Evolutionary conservation across 306 rosid genomes (phyloP).

Genomic region (Fragaria ananassa): DNA sequence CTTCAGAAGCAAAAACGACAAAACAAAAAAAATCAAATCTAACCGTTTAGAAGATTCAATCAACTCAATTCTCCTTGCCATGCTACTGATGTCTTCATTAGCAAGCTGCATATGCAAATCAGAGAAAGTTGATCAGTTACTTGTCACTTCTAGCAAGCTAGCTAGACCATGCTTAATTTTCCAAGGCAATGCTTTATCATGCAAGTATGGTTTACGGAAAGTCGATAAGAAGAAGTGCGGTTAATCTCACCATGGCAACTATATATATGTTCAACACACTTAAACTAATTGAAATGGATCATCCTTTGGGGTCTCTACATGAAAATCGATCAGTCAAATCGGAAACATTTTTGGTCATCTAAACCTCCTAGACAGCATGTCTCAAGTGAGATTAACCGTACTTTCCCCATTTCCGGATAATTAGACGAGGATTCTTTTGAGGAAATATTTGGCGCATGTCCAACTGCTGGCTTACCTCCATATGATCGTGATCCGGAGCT

Average conservation of each 20-base stretch:
- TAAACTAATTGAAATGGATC: neutral
- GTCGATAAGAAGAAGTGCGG: too few relatives aligned
- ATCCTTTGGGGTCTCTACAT: neutral
- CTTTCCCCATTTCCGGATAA: neutral
- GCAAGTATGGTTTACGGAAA: too few relatives aligned
- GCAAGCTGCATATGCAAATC: constrained; percentile 36
- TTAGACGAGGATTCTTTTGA: neutral
- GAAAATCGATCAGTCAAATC: neutral
- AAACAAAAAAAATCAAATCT: neutral
- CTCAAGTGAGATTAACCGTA: neutral
- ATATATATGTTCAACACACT: too few relatives aligned
- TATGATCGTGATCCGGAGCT: constrained; percentile 28
- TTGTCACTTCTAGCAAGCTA: neutral
- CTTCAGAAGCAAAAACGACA: neutral
- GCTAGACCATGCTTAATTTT: neutral
- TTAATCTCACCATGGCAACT: too few relatives aligned
- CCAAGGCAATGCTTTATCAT: neutral
- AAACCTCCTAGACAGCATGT: neutral
- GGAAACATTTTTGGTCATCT: neutral
- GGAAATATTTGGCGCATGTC: neutral
- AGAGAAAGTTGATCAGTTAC: neutral
- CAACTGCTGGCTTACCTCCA: constrained; percentile 45
- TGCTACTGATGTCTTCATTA: constrained; percentile 38
- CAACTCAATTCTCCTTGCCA: constrained; percentile 53
- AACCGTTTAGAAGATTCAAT: constrained; percentile 66